Percentiles rank a stretch among this genome's conserved stretches.
Conservation (phyloP, 1,284 basidiomycete species). For the Ganoderma multipileum region DNA sequence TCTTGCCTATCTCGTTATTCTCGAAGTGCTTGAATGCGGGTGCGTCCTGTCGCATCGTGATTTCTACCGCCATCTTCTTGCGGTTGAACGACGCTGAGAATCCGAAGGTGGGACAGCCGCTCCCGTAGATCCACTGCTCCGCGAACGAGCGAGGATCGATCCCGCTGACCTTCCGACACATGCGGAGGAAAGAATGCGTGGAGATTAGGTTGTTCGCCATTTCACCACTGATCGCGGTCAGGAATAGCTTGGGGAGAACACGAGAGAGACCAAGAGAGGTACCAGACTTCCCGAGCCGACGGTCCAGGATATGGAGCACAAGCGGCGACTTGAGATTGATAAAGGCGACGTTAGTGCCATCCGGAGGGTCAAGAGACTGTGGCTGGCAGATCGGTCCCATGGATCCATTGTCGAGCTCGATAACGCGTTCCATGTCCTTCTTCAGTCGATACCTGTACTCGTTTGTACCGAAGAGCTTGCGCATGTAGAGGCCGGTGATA, state of each 20-base stretch:
- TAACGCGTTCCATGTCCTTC: slow-evolving; percentile 96
- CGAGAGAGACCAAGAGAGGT: slow-evolving; percentile 94
- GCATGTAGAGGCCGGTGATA: slow-evolving; percentile 89
- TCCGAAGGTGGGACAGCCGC: slow-evolving; percentile 92
- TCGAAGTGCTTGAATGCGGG: slow-evolving; percentile 78
- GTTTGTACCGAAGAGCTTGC: slow-evolving; percentile 93
- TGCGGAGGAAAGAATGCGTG: slow-evolving; percentile 90
- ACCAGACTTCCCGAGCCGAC: slow-evolving; percentile 92
- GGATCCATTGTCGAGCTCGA: slow-evolving; percentile 86
- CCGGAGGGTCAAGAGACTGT: slow-evolving; percentile 84
- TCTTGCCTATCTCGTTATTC: slow-evolving; percentile 70
- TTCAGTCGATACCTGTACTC: slow-evolving; percentile 96
- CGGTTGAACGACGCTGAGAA: slow-evolving; percentile 94
- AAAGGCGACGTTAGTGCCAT: slow-evolving; percentile 80
- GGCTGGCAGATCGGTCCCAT: slow-evolving; percentile 97
- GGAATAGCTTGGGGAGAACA: slow-evolving; percentile 93
- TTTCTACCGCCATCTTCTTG: slow-evolving; percentile 98
- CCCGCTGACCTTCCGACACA: slow-evolving; percentile 93
- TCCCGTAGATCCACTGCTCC: slow-evolving; percentile 99
- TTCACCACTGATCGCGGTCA: slow-evolving; percentile 94
- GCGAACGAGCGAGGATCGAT: slow-evolving; percentile 91
- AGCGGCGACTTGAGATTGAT: slow-evolving; percentile 96
- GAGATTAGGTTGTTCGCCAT: slow-evolving; percentile 87
- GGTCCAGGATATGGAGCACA: slow-evolving; percentile 95
- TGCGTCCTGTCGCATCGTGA: slow-evolving; percentile 89